phyloP scores from a whole-genome alignment of 2,329 filamentous ascomycete species.

The Aspergillus udagawae region DNA sequence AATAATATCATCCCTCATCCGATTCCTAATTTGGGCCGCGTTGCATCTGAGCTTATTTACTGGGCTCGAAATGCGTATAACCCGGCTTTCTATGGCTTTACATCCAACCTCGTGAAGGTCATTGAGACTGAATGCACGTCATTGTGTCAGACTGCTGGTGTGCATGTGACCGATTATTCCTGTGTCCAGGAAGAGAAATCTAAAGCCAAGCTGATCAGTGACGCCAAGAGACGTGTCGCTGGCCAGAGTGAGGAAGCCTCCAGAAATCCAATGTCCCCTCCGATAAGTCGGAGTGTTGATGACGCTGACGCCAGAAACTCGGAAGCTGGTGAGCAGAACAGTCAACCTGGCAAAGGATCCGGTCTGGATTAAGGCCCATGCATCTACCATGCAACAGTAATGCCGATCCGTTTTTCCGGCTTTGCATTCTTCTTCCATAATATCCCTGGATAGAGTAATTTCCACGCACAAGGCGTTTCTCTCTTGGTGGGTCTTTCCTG shows the following conservation, averaged over 20 bases:
- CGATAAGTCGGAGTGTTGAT: not conserved
- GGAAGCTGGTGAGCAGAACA: not conserved
- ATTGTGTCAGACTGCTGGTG: conserved; percentile 32
- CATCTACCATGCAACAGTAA: not conserved
- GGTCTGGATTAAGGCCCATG: not conserved
- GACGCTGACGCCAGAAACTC: not conserved
- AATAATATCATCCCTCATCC: conserved; percentile 18
- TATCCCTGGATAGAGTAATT: not conserved
- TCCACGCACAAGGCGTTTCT: not conserved
- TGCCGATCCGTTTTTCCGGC: not conserved
- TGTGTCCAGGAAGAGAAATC: conserved; percentile 19
- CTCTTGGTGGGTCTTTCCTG: not conserved
- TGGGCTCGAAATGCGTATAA: conserved; percentile 45
- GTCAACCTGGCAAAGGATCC: not conserved
- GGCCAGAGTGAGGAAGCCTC: not conserved
- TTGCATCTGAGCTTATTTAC: conserved; percentile 40
- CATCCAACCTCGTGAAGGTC: conserved; percentile 31
- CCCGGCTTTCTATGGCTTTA: conserved; percentile 41
- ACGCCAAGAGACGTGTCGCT: conserved; percentile 12
- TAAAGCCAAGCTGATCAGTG: conserved; percentile 17
- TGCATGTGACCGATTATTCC: conserved; percentile 31
- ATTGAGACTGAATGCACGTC: conserved; percentile 37
- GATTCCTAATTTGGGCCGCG: conserved; percentile 34
- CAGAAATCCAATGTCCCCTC: not conserved
- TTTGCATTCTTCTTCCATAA: not conserved